Conservation (phyloP, 306 rosid species). For the Spatholobus suberectus region DNA sequence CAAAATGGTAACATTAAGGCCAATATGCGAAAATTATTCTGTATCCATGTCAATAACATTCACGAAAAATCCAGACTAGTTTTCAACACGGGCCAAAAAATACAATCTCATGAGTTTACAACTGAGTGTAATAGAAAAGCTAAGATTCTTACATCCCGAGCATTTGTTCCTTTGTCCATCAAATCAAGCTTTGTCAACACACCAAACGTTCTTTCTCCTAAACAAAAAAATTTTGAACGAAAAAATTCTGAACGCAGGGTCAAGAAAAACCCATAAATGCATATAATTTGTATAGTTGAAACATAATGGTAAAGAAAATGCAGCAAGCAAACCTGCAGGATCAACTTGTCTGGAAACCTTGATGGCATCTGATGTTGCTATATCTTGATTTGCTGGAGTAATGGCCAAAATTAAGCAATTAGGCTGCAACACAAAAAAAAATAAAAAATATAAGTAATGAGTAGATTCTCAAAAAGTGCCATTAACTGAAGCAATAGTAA, state of each 20-base stretch:
- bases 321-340: conserved; percentile 65
- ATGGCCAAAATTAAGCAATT: conserved; percentile 88
- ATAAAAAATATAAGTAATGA: background rate
- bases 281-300: conserved; percentile 17
- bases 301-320: conserved; percentile 10
- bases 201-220: conserved; percentile 90
- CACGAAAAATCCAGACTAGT: conserved; percentile 6
- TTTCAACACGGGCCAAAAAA: conserved; percentile 28
- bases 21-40: background rate
- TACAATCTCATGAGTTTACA: conserved; percentile 30
- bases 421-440: conserved; percentile 60
- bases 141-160: conserved; percentile 70
- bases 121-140: conserved; percentile 23
- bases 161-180: conserved; percentile 97
- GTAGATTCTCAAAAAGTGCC: conserved; percentile 12
- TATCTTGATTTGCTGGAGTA: conserved; percentile 93
- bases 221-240: conserved; percentile 20
- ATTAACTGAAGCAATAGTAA: conserved; percentile 4
- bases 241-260: conserved; percentile 8
- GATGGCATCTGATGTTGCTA: conserved; percentile 94
- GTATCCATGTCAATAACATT: background rate
- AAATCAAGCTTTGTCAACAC: conserved; percentile 94
- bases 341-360: conserved; percentile 88
- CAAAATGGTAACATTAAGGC: conserved; percentile 20
- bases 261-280: conserved; percentile 29